Evolutionary conservation across 441 rosid genomes (phyloP).

Genomic region (Populus hybrid): DNA sequence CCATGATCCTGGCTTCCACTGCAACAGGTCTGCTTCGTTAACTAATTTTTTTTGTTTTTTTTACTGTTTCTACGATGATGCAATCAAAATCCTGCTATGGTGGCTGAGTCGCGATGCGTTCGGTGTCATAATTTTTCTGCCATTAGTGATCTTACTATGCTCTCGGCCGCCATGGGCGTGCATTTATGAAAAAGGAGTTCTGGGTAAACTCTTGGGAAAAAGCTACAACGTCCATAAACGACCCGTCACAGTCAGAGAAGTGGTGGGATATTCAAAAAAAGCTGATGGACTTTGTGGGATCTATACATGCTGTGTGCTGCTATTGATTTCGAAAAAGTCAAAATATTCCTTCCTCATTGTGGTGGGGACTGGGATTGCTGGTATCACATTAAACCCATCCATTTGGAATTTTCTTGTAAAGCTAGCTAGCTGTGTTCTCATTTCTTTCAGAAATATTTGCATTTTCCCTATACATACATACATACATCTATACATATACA

Average conservation of each 20-base stretch:
- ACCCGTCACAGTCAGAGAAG: neutral
- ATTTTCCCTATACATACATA: too few species aligned
- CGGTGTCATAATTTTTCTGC: neutral
- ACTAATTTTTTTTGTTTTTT: neutral
- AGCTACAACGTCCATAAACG: too few species aligned
- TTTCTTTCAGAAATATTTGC: too few species aligned
- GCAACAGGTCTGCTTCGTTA: constrained; percentile 54
- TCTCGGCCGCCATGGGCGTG: too few species aligned
- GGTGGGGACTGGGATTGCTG: neutral
- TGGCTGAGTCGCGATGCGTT: neutral
- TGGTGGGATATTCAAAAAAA: neutral
- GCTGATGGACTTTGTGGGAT: constrained; percentile 12
- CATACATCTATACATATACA: too few species aligned
- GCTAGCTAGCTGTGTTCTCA: too few species aligned
- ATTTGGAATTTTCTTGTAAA: neutral
- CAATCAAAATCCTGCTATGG: too few species aligned
- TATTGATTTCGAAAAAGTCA: neutral
- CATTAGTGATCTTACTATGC: neutral
- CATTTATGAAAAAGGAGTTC: too few species aligned
- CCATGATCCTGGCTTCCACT: constrained; percentile 33
- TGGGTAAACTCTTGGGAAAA: too few species aligned
- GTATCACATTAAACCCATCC: neutral
- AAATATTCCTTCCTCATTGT: neutral
- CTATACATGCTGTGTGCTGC: neutral
- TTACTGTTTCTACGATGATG: neutral